Base-by-base conservation (phyloP, 2,329 filamentous ascomycete genomes). In the Aspergillus arachidicola region DNA sequence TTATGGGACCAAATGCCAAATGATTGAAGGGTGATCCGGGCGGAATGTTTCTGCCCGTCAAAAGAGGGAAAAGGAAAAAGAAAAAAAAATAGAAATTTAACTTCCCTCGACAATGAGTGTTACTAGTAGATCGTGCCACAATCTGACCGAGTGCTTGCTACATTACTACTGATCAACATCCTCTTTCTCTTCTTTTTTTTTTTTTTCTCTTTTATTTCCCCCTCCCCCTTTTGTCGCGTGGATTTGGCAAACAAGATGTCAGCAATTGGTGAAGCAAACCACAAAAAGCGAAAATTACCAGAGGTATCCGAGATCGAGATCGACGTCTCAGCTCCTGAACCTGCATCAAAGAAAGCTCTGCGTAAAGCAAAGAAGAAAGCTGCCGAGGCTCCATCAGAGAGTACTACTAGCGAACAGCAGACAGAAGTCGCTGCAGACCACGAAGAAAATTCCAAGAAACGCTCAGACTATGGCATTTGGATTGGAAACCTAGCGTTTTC, bases 401-500 rank as follows among this genome's bases (percentile, higher is more conserved):
- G 69, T 30, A 69, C 69, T 30, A 69, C 71, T 30, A 69, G 73
- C 12, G 80, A 82, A 61, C 73, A 74, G 5, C 78, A 81, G 58
- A 76, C 74, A 73, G 80, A 69, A 69, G 75, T 68, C 71, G 79
- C 69, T 12, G 65, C 66, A 21, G 53, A 62, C 6, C 53, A 59
- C 43, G 65, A 74, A 38, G 72, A 59, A 19, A 36, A 68, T n/a
- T 56, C 78, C 51, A 72, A 73, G 14, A 77, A 80, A 60, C 89
- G 92, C 64, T 95, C 93, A 11, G 88, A 91, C 21, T 89, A 93
- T 78, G 92, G 93, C 66, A 87, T 99, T 68, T 99, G 95, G 95
- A 92, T 99, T 71, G 95, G 96, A 71, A 99, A 99, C 79, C 81
- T 99, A 66, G 87, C 91, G n/a, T 99, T 94, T 83, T 87, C 86